Evolutionary conservation across 345 rosid species (phyloP).

Genomic region (Acer campestre): DNA sequence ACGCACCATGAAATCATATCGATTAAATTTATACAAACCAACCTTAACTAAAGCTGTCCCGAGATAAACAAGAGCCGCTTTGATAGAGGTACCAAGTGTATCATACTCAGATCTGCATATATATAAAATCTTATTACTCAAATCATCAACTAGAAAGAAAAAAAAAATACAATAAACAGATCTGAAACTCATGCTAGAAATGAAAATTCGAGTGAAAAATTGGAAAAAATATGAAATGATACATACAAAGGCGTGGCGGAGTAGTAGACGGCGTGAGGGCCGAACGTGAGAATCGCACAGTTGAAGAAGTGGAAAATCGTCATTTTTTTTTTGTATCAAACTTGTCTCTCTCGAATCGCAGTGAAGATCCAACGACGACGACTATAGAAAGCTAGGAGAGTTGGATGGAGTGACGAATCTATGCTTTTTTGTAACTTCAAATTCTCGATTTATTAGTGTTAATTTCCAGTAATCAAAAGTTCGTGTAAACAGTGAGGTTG

Average conservation of each 20-base stretch:
- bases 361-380: not conserved
- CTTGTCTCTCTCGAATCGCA: not conserved
- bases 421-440: not conserved
- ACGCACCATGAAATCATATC: not conserved
- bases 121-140: not conserved
- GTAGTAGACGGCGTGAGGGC: conserved; percentile 99
- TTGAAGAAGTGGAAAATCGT: conserved; percentile 97
- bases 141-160: not conserved
- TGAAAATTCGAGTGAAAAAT: conserved; percentile 13
- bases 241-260: conserved; percentile 93
- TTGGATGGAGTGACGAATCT: not conserved
- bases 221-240: not conserved
- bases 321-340: conserved; percentile 39
- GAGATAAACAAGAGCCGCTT: conserved; percentile 88
- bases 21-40: conserved; percentile 9
- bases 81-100: conserved; percentile 91
- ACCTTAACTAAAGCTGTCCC: conserved; percentile 94
- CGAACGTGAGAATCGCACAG: conserved; percentile 97
- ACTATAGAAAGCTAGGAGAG: not conserved
- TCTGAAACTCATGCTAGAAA: not conserved
- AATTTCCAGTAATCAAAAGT: not conserved
- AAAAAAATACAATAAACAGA: not conserved
- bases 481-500: not conserved
- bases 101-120: conserved; percentile 86
- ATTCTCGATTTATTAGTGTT: not conserved